Base-by-base conservation (phyloP, 306 rosid species). In the Prunus mongolica region DNA sequence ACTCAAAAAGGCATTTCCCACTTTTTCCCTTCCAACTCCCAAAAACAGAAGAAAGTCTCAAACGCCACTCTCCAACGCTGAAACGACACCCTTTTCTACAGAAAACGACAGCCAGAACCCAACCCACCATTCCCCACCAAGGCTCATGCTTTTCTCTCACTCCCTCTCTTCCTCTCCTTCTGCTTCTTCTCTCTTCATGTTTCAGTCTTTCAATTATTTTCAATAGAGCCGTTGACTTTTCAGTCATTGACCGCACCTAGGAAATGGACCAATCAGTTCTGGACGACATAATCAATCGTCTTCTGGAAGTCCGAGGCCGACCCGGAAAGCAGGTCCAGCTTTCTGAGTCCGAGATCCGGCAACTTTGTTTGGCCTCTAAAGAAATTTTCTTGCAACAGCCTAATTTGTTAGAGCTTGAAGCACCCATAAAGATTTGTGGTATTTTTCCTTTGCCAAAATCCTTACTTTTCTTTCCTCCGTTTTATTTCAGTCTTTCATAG, bases 401-500 rank as follows among this genome's bases (percentile, higher is more conserved):
- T 61, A 88, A 83, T 84, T 82, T 91, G 76, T 80, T 93, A 81
- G 93, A 93, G 76, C 94, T 93, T 57, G 89, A 91, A 79, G 96
- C 97, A 16, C 98, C 98, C 80, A 91, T 93, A 76, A 93, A 93
- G 87, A 93, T 93, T 87, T 91, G 97, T 64, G 97, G 98, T 93
- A 81, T 71, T 55, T 81, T 55, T 60, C 67, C 62, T 54, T 13
- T 3, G 18, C 63, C 13, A 64, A 22, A 54, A 78, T 27, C 78
- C 72, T 63, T 1, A n/a, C 18, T 57, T 51, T 66, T 45, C 22
- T 8, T 14, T 45, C 46, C 51, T n/a, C 3, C 14, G 41, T 18
- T 64, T 69, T 10, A 3, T 49, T 20, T 71, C 54, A 47, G 19
- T 54, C 9, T n/a, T 25, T 64, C 0, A 14, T 49, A 1, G 14